A percentile compares a stretch with the other conserved stretches of the same genome.
Conservation (phyloP, 352 stramenopile genomes). For the Globisporangium perplexum region DNA sequence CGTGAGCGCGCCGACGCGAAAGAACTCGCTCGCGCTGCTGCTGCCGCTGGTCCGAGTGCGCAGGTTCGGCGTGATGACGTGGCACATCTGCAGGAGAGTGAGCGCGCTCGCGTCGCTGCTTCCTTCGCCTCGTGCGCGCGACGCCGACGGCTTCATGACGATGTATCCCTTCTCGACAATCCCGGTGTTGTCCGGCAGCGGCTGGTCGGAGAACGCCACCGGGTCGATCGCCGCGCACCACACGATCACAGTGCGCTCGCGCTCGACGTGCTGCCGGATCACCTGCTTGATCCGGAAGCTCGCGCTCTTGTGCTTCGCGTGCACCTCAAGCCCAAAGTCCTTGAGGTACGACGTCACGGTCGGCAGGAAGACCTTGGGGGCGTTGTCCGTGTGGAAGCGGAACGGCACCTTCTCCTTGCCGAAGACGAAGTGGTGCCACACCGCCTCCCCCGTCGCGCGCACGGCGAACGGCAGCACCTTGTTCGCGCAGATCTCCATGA, state of each 20-base stretch:
- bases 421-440: conserved; percentile 35
- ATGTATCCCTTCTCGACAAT: conserved; percentile 43
- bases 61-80: conserved; percentile 14
- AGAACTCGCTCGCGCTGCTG: conserved; percentile 3
- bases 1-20: conserved; percentile 12
- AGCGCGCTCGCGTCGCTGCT: neutral
- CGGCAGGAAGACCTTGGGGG: conserved; percentile 13
- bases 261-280: conserved; percentile 23
- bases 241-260: conserved; percentile 37
- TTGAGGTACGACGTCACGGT: conserved; percentile 8
- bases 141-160: conserved; percentile 20
- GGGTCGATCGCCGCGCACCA: conserved; percentile 35
- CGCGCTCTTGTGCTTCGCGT: conserved; percentile 21
- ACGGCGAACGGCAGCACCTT: conserved; percentile 27
- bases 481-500: conserved; percentile 22
- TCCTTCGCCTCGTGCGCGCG: neutral
- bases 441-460: conserved; percentile 19
- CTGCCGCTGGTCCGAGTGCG: neutral
- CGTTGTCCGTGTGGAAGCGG: conserved; percentile 26
- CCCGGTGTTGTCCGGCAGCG: conserved; percentile 25
- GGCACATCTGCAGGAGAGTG: conserved; percentile 17
- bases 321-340: conserved; percentile 28
- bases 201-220: conserved; percentile 30
- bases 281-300: conserved; percentile 37
- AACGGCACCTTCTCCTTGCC: conserved; percentile 20